Conservation (phyloP, 1,284 basidiomycete species). For the Cutaneotrichosporon mucoides region DNA sequence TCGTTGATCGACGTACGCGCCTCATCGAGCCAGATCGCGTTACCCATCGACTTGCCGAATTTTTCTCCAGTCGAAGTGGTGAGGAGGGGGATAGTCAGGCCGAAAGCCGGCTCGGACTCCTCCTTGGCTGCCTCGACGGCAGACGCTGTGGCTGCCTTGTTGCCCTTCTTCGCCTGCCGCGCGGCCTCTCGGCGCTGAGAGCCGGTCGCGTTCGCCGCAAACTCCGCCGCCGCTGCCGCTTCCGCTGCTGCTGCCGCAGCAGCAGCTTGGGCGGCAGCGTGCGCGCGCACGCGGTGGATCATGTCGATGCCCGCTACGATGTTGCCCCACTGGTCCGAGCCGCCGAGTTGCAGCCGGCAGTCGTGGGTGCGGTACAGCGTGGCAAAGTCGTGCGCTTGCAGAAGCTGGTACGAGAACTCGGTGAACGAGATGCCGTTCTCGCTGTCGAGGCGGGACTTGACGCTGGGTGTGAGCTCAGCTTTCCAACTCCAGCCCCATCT, state of each 20-base stretch:
- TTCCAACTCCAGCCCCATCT: no score
- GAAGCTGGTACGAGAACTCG: conserved; percentile 94
- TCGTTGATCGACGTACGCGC: conserved; percentile 74
- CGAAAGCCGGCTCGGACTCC: conserved; percentile 59
- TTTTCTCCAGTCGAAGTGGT: conserved; percentile 87
- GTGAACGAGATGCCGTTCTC: conserved; percentile 86
- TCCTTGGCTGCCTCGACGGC: not conserved
- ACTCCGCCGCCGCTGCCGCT: conserved; percentile 21
- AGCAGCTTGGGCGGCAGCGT: conserved; percentile 24
- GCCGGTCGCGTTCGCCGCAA: not conserved
- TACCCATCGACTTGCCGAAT: conserved; percentile 96
- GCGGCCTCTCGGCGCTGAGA: conserved; percentile 5
- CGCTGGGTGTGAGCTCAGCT: conserved; percentile 53
- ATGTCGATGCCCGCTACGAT: conserved; percentile 88
- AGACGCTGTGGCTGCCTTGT: not conserved
- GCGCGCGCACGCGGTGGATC: conserved; percentile 56
- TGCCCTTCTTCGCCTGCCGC: conserved; percentile 14
- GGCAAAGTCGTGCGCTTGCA: conserved; percentile 95
- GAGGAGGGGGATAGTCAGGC: conserved; percentile 88
- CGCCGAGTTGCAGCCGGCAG: conserved; percentile 88
- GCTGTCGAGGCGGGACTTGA: conserved; percentile 65
- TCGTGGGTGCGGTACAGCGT: conserved; percentile 61
- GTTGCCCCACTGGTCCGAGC: conserved; percentile 99
- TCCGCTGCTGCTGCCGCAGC: conserved; percentile 13
- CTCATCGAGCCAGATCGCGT: conserved; percentile 85